Evolutionary conservation across 345 rosid species (phyloP).

Genomic region (Viola odorata): DNA sequence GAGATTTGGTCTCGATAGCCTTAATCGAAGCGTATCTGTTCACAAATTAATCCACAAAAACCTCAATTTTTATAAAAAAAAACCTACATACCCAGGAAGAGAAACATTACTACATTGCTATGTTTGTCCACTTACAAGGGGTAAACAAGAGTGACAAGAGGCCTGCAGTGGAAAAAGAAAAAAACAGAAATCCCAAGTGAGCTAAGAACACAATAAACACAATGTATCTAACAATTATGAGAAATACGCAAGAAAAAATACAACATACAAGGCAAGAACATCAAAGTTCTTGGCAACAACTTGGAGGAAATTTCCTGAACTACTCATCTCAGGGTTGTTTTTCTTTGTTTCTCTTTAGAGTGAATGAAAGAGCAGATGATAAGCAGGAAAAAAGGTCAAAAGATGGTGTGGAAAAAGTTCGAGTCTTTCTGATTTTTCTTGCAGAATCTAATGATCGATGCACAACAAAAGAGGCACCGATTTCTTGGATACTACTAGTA

Average conservation of each 20-base stretch:
- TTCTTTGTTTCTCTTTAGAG: not conserved
- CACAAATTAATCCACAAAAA: not conserved
- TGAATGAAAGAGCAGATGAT: not conserved
- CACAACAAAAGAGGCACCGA: constrained; percentile 62
- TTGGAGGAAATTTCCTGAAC: constrained; percentile 22
- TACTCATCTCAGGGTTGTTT: constrained; percentile 5
- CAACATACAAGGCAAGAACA: constrained; percentile 25
- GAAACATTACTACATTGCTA: not conserved
- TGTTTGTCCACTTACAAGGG: constrained; percentile 19
- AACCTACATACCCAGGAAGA: not conserved
- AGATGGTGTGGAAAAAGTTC: not conserved
- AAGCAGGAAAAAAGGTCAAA: constrained; percentile 1
- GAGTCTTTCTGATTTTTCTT: not conserved
- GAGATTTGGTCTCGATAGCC: constrained; percentile 67
- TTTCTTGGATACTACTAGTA: constrained; percentile 1
- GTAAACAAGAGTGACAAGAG: constrained; percentile 26
- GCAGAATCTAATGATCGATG: constrained; percentile 17
- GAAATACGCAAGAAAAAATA: not conserved
- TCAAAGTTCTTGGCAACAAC: constrained; percentile 27
- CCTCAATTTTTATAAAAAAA: not conserved
- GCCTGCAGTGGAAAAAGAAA: constrained; percentile 15
- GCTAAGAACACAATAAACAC: not conserved
- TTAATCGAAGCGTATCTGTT: constrained; percentile 62
- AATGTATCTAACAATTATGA: not conserved
- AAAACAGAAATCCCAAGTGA: not conserved